phyloP scores from a whole-genome alignment of 2,329 filamentous ascomycete genomes.

The Microsporum ferrugineum region DNA sequence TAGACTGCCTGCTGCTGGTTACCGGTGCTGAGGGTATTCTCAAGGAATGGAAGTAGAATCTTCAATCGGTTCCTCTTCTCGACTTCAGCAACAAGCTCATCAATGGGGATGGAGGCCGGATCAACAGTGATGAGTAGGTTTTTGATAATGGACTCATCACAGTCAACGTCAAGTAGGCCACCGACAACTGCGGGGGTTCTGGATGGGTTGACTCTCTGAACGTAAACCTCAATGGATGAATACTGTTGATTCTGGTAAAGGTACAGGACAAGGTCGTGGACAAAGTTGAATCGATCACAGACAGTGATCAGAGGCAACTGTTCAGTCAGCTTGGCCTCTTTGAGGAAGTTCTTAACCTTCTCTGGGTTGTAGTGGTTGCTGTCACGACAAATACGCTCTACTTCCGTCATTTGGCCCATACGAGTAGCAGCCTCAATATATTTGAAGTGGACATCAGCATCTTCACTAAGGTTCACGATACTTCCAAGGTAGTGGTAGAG shows the following conservation, averaged over 20 bases:
- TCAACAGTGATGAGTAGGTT: conserved; percentile 75
- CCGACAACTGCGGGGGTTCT: conserved; percentile 87
- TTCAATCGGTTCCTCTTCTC: conserved; percentile 92
- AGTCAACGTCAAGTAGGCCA: conserved; percentile 89
- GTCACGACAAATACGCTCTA: conserved; percentile 93
- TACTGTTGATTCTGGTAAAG: conserved; percentile 99
- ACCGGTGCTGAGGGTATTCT: conserved; percentile 75
- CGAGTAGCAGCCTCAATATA: conserved; percentile 95
- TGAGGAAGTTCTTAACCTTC: conserved; percentile 98
- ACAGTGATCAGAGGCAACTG: conserved; percentile 95
- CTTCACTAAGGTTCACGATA: conserved; percentile 93
- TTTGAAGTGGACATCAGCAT: conserved; percentile 95
- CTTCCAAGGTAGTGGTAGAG: conserved; percentile 97
- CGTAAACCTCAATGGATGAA: conserved; percentile 96
- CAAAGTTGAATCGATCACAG: conserved; percentile 98
- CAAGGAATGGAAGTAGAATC: conserved; percentile 88
- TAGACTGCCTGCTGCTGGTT: conserved; percentile 95
- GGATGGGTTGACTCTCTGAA: conserved; percentile 88
- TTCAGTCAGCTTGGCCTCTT: conserved; percentile 84
- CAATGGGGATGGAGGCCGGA: conserved; percentile 75
- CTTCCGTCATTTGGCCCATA: conserved; percentile 87
- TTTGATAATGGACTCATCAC: conserved; percentile 94
- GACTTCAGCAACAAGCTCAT: conserved; percentile 89
- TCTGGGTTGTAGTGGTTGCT: conserved; percentile 82
- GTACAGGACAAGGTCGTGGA: conserved; percentile 90